Evolutionary conservation across 768 basidiomycete species (phyloP).

Genomic region (Mycena capillaripes): DNA sequence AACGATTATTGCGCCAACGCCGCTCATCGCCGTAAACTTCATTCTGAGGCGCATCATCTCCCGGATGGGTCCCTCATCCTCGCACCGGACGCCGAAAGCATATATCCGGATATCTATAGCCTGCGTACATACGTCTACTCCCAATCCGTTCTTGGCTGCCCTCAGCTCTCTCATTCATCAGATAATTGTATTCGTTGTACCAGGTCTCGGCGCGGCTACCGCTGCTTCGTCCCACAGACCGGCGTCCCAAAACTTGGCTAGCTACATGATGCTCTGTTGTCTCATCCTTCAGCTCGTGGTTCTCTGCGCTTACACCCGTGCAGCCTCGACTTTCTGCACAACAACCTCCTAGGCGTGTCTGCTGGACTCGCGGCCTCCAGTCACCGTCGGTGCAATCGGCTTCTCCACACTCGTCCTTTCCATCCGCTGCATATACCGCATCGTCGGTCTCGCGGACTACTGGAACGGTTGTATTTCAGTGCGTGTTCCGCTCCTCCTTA

Average conservation of each 20-base stretch:
- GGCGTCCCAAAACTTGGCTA: not conserved
- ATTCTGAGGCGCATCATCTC: constrained; percentile 49
- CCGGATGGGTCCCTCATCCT: constrained; percentile 52
- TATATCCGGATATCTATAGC: constrained; percentile 32
- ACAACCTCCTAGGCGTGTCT: not conserved
- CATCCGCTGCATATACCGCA: constrained; percentile 3
- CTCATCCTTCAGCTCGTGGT: constrained; percentile 25
- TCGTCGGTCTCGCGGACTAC: not conserved
- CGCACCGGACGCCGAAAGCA: constrained; percentile 45
- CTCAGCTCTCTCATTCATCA: constrained; percentile 28
- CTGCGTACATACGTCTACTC: not conserved
- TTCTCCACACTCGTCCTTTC: not conserved
- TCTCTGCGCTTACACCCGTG: not conserved
- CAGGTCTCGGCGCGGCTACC: constrained; percentile 55
- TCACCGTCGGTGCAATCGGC: not conserved
- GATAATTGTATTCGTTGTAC: constrained; percentile 52
- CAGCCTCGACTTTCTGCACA: not conserved
- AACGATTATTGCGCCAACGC: no score
- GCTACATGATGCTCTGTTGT: constrained; percentile 28
- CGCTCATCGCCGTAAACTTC: constrained; percentile 39
- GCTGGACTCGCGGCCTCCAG: not conserved
- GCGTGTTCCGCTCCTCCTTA: not conserved
- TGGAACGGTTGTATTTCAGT: constrained; percentile 7
- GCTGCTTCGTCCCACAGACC: constrained; percentile 24
- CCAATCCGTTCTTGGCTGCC: not conserved